These are phyloP conservation scores for Nematodospora anomalae DNA, from an alignment of 1,139 yeast genomes.

Conservation along the genomic window DNA sequence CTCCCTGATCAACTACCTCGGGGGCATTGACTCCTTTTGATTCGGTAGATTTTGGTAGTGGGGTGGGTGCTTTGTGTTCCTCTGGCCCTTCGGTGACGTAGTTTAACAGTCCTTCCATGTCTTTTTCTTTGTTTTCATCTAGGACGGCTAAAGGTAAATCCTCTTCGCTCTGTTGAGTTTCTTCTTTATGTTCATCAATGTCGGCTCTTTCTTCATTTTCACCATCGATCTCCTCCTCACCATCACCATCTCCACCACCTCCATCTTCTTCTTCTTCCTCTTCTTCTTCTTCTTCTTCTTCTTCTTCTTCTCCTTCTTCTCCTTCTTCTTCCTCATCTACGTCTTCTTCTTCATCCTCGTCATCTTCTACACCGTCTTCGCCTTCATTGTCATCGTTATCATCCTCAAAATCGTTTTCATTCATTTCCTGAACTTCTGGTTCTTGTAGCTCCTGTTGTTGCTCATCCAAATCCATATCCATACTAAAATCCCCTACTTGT, in stretches of 20 bases:
- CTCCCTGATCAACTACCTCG: constrained; percentile 1
- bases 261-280: constrained; percentile 21
- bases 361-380: constrained; percentile 17
- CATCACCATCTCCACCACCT: constrained; percentile 21
- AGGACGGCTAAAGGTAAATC: not conserved
- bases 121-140: not conserved
- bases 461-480: constrained; percentile 26
- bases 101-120: constrained; percentile 4
- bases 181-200: constrained; percentile 18
- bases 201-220: constrained; percentile 18
- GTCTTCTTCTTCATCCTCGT: constrained; percentile 21
- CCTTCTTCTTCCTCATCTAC: constrained; percentile 21
- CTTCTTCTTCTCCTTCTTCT: constrained; percentile 25
- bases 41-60: constrained; percentile 3
- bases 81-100: constrained; percentile 7
- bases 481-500: constrained; percentile 20
- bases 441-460: constrained; percentile 7
- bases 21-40: constrained; percentile 4
- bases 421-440: constrained; percentile 25
- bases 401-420: constrained; percentile 29
- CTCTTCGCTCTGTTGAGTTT: constrained; percentile 21
- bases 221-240: constrained; percentile 6
- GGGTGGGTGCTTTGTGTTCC: constrained; percentile 9
- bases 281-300: constrained; percentile 24
- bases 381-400: constrained; percentile 18